Evolutionary conservation across 768 basidiomycete species (phyloP).

Genomic region (Boletus reticulatus): DNA sequence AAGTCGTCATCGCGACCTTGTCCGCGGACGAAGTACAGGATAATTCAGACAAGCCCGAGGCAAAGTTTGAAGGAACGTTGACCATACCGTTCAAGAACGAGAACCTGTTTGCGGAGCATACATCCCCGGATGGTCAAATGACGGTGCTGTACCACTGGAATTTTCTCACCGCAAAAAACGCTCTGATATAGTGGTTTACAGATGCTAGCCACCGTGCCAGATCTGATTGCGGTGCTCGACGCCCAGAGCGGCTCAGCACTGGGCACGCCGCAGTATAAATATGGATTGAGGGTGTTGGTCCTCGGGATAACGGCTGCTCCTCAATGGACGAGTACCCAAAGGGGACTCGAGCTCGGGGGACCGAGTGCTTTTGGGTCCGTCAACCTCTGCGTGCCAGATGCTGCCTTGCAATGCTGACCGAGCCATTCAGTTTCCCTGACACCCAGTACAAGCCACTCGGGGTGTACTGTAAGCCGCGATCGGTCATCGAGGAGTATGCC

Average conservation of each 20-base stretch:
- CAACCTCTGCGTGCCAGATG: neutral
- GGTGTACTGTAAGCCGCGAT: conserved; percentile 40
- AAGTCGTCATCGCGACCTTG: conserved; percentile 32
- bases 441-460: conserved; percentile 39
- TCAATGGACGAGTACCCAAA: conserved; percentile 50
- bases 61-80: conserved; percentile 33
- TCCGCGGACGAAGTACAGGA: conserved; percentile 30
- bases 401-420: conserved; percentile 5
- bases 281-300: conserved; percentile 59
- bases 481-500: conserved; percentile 46
- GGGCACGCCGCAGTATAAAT: conserved; percentile 61
- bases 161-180: neutral
- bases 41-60: conserved; percentile 12
- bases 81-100: conserved; percentile 64
- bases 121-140: conserved; percentile 27
- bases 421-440: conserved; percentile 26
- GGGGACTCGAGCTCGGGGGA: conserved; percentile 51
- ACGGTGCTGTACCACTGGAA: conserved; percentile 10
- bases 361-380: conserved; percentile 53
- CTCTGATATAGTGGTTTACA: conserved; percentile 19
- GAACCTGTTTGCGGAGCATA: conserved; percentile 50
- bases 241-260: conserved; percentile 59
- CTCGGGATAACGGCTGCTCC: conserved; percentile 46
- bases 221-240: conserved; percentile 63
- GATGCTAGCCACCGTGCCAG: conserved; percentile 59